Percentiles rank a stretch among this genome's conserved stretches.
phyloP scores from a whole-genome alignment of 2,329 filamentous ascomycete genomes.

The Chaetomium sp. region DNA sequence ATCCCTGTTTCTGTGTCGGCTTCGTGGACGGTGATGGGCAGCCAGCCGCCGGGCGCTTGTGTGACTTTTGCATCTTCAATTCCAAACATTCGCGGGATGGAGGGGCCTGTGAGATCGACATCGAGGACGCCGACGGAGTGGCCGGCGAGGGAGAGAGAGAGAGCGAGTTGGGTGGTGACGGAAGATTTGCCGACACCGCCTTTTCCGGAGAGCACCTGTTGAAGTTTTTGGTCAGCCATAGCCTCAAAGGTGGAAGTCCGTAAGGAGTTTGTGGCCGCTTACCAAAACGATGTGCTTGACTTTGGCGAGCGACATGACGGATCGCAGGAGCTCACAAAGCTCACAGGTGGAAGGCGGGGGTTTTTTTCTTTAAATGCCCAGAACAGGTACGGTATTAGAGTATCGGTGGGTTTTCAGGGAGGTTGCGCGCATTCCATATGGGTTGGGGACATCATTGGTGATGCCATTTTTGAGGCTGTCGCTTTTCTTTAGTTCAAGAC shows the following conservation, averaged over 20 bases:
- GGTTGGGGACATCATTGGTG: background rate
- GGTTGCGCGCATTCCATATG: conserved; percentile 9
- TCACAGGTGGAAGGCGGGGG: too few relatives aligned
- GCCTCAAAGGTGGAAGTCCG: background rate
- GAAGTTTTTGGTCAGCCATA: conserved; percentile 3
- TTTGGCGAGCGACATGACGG: conserved; percentile 57
- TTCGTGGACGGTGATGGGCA: conserved; percentile 77
- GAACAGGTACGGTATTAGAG: background rate
- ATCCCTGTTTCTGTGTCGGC: conserved; percentile 44
- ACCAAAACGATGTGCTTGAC: conserved; percentile 72
- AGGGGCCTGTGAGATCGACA: conserved; percentile 91
- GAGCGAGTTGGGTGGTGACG: conserved; percentile 90
- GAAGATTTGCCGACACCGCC: conserved; percentile 97
- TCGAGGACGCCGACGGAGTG: conserved; percentile 92
- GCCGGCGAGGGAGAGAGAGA: conserved; percentile 78
- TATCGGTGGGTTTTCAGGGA: conserved; percentile 5
- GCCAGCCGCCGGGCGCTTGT: conserved; percentile 86
- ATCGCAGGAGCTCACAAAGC: background rate
- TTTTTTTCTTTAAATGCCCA: too few relatives aligned
- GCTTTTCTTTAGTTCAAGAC: background rate
- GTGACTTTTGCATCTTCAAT: conserved; percentile 85
- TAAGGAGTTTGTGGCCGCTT: conserved; percentile 7
- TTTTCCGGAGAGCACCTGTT: conserved; percentile 81
- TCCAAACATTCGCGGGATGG: conserved; percentile 89
- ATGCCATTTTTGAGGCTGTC: background rate